phyloP scores from a whole-genome alignment of 1,139 yeast species.

The Geotrichum phurueaensis region DNA sequence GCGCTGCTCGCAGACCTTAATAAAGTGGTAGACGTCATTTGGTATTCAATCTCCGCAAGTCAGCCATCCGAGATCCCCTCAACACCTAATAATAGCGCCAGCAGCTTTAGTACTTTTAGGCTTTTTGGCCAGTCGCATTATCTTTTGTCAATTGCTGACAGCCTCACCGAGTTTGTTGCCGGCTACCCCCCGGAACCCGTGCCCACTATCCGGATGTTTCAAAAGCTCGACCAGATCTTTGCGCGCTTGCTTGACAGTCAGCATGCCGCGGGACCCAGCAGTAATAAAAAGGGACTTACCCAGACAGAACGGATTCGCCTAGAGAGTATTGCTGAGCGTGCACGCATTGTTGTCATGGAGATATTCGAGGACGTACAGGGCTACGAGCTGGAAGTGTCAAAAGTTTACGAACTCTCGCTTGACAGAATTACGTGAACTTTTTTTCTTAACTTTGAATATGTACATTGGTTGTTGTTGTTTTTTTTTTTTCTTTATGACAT shows the following conservation, averaged over 20 bases:
- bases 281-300: conserved; percentile 8
- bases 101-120: neutral
- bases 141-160: conserved; percentile 57
- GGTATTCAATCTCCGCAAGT: conserved; percentile 45
- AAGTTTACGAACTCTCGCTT: conserved; percentile 20
- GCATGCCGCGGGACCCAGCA: neutral
- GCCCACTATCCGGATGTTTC: conserved; percentile 10
- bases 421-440: conserved; percentile 13
- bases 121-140: conserved; percentile 57
- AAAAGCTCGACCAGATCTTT: conserved; percentile 27
- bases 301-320: conserved; percentile 29
- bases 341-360: conserved; percentile 22
- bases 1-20: conserved; percentile 45
- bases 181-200: conserved; percentile 20
- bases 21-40: conserved; percentile 47
- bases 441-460: neutral
- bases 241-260: conserved; percentile 20
- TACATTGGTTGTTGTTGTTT: neutral
- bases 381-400: conserved; percentile 21
- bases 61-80: conserved; percentile 7
- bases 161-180: conserved; percentile 49
- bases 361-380: conserved; percentile 17
- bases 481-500: neutral
- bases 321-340: conserved; percentile 28
- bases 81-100: neutral